phyloP scores from a whole-genome alignment of 805 yeast species.

The Ogataea thermomethanolica region DNA sequence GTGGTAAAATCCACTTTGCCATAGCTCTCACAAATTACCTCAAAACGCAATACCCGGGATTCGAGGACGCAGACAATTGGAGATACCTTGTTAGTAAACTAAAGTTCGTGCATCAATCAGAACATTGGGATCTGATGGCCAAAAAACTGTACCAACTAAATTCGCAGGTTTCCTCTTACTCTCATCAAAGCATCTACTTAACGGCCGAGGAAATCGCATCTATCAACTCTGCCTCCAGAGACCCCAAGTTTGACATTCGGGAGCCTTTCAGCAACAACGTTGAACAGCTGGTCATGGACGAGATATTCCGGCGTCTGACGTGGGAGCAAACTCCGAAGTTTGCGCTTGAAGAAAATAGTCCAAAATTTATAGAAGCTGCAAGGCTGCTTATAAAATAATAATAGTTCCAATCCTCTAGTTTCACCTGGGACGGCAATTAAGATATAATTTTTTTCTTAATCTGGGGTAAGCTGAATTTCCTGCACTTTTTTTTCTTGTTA shows the following conservation, averaged over 20 bases:
- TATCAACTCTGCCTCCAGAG: slow-evolving; percentile 4
- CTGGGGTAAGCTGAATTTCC: slow-evolving; percentile 6
- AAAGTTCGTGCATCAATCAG: not conserved
- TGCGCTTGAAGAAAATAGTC: slow-evolving; percentile 6
- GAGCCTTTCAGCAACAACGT: slow-evolving; percentile 13
- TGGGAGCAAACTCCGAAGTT: slow-evolving; percentile 15
- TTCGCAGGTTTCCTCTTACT: not conserved
- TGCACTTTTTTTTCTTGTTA: not conserved
- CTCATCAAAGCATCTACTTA: not conserved
- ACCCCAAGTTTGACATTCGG: slow-evolving; percentile 12
- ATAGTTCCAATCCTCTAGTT: not conserved
- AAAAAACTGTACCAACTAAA: slow-evolving; percentile 15
- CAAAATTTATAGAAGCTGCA: slow-evolving; percentile 13
- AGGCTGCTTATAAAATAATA: slow-evolving; percentile 5
- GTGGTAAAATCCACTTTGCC: slow-evolving; percentile 13
- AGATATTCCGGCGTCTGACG: slow-evolving; percentile 10
- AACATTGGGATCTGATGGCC: slow-evolving; percentile 15
- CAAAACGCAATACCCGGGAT: slow-evolving; percentile 3
- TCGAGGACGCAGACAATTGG: slow-evolving; percentile 12
- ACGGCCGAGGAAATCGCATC: slow-evolving; percentile 5
- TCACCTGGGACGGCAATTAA: not conserved
- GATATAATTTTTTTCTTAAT: not conserved
- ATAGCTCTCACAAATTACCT: slow-evolving; percentile 15
- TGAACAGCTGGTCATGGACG: slow-evolving; percentile 11
- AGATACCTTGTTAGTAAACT: slow-evolving; percentile 5